Percentiles rank a stretch among this genome's conserved stretches.
Conservation (phyloP, 2,329 filamentous ascomycete species). For the Pyrenophora graminea region DNA sequence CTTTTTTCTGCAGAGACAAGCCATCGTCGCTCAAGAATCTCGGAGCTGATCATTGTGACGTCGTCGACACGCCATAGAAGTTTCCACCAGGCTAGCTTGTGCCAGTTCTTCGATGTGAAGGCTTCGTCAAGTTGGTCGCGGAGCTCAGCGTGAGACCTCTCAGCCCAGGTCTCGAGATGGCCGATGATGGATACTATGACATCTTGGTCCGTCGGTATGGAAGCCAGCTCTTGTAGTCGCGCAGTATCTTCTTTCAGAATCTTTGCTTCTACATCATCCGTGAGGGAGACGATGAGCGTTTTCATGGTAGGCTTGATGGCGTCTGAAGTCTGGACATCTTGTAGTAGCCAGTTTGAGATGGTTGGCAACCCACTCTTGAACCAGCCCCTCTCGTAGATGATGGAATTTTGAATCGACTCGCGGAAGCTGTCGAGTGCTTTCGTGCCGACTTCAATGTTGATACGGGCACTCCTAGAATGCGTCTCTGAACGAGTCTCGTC, state of each 20-base stretch:
- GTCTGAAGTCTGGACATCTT: constrained; percentile 40
- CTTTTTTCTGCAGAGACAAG: constrained; percentile 77
- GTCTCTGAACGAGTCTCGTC: constrained; percentile 41
- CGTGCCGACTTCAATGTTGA: constrained; percentile 68
- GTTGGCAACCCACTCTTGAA: constrained; percentile 69
- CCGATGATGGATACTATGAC: constrained; percentile 58
- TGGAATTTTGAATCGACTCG: constrained; percentile 69
- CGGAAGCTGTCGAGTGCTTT: constrained; percentile 70
- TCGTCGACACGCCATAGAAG: constrained; percentile 95
- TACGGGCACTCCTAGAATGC: constrained; percentile 38
- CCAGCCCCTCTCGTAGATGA: constrained; percentile 75
- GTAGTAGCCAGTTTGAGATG: constrained; percentile 67
- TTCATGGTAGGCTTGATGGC: constrained; percentile 68
- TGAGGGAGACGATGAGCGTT: constrained; percentile 68
- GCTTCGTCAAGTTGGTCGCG: constrained; percentile 78
- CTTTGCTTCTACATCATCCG: constrained; percentile 58
- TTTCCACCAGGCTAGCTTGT: constrained; percentile 88
- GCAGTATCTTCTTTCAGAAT: constrained; percentile 57
- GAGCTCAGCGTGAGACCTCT: constrained; percentile 79
- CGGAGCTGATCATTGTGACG: constrained; percentile 78
- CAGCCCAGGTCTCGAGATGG: constrained; percentile 72
- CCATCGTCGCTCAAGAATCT: constrained; percentile 77
- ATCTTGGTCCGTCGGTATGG: constrained; percentile 48
- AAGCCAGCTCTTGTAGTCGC: constrained; percentile 41
- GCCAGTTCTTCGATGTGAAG: constrained; percentile 77